phyloP scores from a whole-genome alignment of 306 rosid species.

The Trifolium fragiferum region DNA sequence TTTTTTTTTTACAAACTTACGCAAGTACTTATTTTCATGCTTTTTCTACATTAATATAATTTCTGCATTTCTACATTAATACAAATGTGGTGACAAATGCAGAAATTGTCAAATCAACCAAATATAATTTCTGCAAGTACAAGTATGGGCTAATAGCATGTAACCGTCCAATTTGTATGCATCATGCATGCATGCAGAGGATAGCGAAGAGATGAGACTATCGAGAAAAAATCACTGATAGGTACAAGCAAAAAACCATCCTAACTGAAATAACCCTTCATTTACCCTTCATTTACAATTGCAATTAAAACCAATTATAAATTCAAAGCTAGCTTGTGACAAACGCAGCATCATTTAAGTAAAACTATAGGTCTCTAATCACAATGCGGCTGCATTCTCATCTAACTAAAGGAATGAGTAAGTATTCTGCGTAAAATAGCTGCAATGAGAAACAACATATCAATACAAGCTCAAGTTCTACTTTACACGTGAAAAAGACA shows the following conservation, averaged over 20 bases:
- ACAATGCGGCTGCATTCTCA: slow-evolving; percentile 48
- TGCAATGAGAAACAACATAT: slow-evolving; percentile 53
- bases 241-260: background rate
- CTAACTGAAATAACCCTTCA: slow-evolving; percentile 18
- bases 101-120: too few relatives aligned
- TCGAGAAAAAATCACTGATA: background rate
- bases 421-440: slow-evolving; percentile 92
- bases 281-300: slow-evolving; percentile 38
- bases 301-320: slow-evolving; percentile 5
- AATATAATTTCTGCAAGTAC: too few relatives aligned
- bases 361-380: slow-evolving; percentile 21
- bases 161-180: background rate
- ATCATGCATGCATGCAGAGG: background rate
- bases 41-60: too few relatives aligned
- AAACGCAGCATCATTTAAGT: slow-evolving; percentile 12
- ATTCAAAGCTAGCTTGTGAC: slow-evolving; percentile 15
- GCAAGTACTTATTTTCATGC: too few relatives aligned
- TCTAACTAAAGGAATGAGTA: slow-evolving; percentile 80
- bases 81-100: too few relatives aligned
- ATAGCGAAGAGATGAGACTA: background rate
- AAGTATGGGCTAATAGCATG: background rate
- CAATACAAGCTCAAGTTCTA: background rate
- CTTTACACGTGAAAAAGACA: slow-evolving; percentile 3
- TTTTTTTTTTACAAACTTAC: too few relatives aligned
- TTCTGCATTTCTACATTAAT: too few relatives aligned